These are phyloP conservation scores for Fusarium sp. DNA, from an alignment of 2,329 filamentous ascomycete genomes.

Conservation along the genomic window DNA sequence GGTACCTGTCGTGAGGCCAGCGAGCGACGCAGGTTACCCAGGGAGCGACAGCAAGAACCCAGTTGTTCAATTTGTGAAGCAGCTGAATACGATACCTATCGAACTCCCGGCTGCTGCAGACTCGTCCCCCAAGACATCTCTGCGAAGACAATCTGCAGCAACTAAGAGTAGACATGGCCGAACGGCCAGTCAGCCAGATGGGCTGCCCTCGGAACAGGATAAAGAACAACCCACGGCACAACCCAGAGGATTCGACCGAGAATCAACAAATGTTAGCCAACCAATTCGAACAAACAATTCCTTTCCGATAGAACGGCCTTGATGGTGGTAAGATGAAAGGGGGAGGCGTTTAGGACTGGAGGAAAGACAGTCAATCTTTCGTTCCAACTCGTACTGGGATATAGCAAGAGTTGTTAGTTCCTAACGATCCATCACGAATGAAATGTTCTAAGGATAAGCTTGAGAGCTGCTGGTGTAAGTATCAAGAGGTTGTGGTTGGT, in stretches of 20 bases:
- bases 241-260: not conserved
- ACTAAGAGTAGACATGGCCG: not conserved
- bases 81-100: slow-evolving; percentile 19
- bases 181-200: not conserved
- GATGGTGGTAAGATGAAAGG: not conserved
- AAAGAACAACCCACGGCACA: not conserved
- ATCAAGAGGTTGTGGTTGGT: not conserved
- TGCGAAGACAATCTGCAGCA: not conserved
- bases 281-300: not conserved
- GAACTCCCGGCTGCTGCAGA: slow-evolving; percentile 14
- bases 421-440: not conserved
- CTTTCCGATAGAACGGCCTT: not conserved
- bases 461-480: not conserved
- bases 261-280: not conserved
- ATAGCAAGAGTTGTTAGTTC: not conserved
- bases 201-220: not conserved
- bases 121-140: not conserved
- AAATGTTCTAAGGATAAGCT: not conserved
- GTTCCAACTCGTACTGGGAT: not conserved
- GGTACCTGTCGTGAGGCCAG: slow-evolving; percentile 3
- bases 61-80: slow-evolving; percentile 2
- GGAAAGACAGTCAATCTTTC: not conserved
- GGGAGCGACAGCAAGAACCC: not conserved
- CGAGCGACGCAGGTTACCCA: not conserved
- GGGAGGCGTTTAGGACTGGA: not conserved